phyloP scores from a whole-genome alignment of 768 basidiomycete species.

The Asterophora parasitica region DNA sequence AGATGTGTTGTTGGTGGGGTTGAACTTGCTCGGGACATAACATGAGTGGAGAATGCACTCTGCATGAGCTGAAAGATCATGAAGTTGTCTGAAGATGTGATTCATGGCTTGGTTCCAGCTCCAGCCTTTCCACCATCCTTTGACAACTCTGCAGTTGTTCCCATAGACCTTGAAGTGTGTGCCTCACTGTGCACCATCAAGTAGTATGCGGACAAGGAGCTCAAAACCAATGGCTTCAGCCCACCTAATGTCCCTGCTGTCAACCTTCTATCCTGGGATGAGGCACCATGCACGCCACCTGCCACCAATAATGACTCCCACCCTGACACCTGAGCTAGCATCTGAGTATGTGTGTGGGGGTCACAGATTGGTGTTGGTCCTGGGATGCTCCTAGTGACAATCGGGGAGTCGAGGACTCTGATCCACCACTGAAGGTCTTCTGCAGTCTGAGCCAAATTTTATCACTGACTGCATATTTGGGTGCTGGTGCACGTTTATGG shows the following conservation, averaged over 20 bases:
- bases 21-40: slow-evolving; percentile 24
- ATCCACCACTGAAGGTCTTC: slow-evolving; percentile 34
- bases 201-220: slow-evolving; percentile 24
- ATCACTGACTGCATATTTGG: too few relatives aligned
- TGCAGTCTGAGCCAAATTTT: too few relatives aligned
- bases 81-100: slow-evolving; percentile 22
- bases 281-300: slow-evolving; percentile 33
- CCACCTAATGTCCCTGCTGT: slow-evolving; percentile 37
- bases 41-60: slow-evolving; percentile 12
- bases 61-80: background rate
- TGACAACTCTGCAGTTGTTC: slow-evolving; percentile 37
- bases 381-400: slow-evolving; percentile 22
- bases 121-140: slow-evolving; percentile 37
- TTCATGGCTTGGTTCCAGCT: slow-evolving; percentile 29
- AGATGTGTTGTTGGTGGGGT: slow-evolving; percentile 31
- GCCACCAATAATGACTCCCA: slow-evolving; percentile 27
- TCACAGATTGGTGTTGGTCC: slow-evolving; percentile 20
- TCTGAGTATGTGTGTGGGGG: slow-evolving; percentile 34
- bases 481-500: too few relatives aligned
- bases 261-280: slow-evolving; percentile 24
- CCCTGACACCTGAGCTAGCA: slow-evolving; percentile 32
- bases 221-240: slow-evolving; percentile 40
- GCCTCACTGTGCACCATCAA: background rate
- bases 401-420: slow-evolving; percentile 5
- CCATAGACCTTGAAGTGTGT: slow-evolving; percentile 23